phyloP scores from a whole-genome alignment of 2,329 filamentous ascomycete species.

The Massarina eburnea region DNA sequence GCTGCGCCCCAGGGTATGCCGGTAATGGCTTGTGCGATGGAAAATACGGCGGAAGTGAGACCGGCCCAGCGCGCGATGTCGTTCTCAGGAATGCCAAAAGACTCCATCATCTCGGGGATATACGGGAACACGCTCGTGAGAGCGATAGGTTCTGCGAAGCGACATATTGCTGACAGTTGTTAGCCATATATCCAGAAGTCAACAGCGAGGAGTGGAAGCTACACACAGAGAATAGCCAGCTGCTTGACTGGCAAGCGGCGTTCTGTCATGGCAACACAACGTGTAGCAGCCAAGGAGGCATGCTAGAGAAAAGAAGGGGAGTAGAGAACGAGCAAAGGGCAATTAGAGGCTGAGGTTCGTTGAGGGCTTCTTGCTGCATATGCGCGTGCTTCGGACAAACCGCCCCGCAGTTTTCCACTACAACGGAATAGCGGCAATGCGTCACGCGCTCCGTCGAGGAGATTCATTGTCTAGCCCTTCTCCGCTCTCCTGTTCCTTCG shows the following conservation, averaged over 20 bases:
- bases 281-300: conserved; percentile 3
- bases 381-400: not conserved
- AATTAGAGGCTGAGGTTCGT: not conserved
- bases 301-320: not conserved
- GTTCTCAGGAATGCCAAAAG: conserved; percentile 41
- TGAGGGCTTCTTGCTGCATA: not conserved
- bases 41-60: conserved; percentile 80
- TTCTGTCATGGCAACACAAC: conserved; percentile 35
- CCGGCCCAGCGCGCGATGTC: conserved; percentile 69
- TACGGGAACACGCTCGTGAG: conserved; percentile 94
- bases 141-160: conserved; percentile 88
- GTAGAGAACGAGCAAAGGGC: not conserved
- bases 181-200: conserved; percentile 7
- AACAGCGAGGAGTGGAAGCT: not conserved
- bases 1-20: conserved; percentile 86
- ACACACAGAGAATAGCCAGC: conserved; percentile 42
- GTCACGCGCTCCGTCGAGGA: not conserved
- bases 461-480: not conserved
- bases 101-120: conserved; percentile 63
- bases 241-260: conserved; percentile 43
- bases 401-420: not conserved
- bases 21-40: conserved; percentile 75
- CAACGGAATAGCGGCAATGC: not conserved
- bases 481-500: not conserved
- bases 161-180: conserved; percentile 73